phyloP scores from a whole-genome alignment of 306 rosid species.

The Oxytropis ochrocephala region DNA sequence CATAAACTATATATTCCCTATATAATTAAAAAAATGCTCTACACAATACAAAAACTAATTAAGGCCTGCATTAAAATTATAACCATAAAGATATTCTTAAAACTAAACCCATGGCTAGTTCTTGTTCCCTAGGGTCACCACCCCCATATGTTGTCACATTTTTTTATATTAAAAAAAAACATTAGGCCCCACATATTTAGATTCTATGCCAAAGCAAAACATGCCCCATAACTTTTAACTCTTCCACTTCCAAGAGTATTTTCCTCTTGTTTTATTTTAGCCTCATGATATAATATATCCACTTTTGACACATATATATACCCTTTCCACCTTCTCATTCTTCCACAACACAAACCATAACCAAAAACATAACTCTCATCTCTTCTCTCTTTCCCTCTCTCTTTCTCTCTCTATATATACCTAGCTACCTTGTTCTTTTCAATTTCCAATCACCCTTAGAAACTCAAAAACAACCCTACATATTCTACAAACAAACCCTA shows the following conservation, averaged over 20 bases:
- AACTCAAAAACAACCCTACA: background rate
- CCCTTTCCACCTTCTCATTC: constrained; percentile 20
- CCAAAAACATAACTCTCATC: constrained; percentile 20
- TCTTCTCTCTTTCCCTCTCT: background rate
- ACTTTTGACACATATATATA: constrained; percentile 38
- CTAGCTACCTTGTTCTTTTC: background rate
- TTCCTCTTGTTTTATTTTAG: constrained; percentile 51
- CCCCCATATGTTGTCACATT: constrained; percentile 31
- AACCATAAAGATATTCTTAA: constrained; percentile 36
- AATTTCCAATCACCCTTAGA: background rate
- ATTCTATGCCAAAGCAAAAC: constrained; percentile 67
- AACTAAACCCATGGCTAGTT: constrained; percentile 39
- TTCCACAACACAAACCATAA: constrained; percentile 30
- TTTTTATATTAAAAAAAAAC: constrained; percentile 8
- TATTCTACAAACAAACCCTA: background rate
- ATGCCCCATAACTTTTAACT: constrained; percentile 17
- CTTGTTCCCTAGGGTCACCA: constrained; percentile 50
- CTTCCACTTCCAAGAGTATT: constrained; percentile 39
- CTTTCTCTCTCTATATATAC: background rate
- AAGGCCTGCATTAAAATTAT: constrained; percentile 14
- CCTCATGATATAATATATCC: background rate
- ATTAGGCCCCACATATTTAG: constrained; percentile 64
- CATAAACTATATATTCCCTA: constrained; percentile 17
- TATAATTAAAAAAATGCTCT: background rate
- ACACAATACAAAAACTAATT: background rate